Evolutionary conservation across 129 eudicot genomes (phyloP).

Genomic region (Mikania micrantha): DNA sequence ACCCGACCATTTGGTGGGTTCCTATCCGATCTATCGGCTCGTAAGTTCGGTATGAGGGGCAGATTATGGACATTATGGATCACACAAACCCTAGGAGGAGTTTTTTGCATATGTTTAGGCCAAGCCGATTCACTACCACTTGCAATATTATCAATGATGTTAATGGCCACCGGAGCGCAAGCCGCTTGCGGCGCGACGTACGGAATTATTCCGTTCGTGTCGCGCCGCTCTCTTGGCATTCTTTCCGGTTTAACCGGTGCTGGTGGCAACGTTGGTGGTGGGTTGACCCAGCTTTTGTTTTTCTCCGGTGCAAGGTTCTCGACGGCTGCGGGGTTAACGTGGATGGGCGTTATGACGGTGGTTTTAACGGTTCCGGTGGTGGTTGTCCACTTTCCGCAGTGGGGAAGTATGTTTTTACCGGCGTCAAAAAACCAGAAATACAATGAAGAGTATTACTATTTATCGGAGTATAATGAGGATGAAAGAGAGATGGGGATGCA

Average conservation of each 20-base stretch:
- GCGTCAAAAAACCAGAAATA: conserved; percentile 33
- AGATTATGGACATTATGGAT: conserved; percentile 51
- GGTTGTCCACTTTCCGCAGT: conserved; percentile 58
- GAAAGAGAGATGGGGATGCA: conserved; percentile 50
- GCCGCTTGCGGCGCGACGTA: conserved; percentile 84
- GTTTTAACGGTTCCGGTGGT: conserved; percentile 53
- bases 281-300: conserved; percentile 67
- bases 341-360: conserved; percentile 68
- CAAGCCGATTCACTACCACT: conserved; percentile 42
- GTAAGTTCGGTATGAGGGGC: conserved; percentile 50
- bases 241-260: conserved; percentile 66
- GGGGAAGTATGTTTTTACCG: conserved; percentile 70
- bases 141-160: conserved; percentile 47
- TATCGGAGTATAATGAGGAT: conserved; percentile 46
- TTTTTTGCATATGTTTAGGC: conserved; percentile 57
- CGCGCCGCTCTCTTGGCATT: conserved; percentile 60
- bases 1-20: conserved; percentile 50
- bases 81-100: conserved; percentile 42
- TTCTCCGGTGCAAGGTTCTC: conserved; percentile 51
- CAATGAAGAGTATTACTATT: conserved; percentile 47
- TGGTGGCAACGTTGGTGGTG: conserved; percentile 72
- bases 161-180: conserved; percentile 82
- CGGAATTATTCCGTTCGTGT: conserved; percentile 74
- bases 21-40: conserved; percentile 32
- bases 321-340: conserved; percentile 43